phyloP scores from a whole-genome alignment of 2,329 filamentous ascomycete species.

The Colletotrichum eleusines region DNA sequence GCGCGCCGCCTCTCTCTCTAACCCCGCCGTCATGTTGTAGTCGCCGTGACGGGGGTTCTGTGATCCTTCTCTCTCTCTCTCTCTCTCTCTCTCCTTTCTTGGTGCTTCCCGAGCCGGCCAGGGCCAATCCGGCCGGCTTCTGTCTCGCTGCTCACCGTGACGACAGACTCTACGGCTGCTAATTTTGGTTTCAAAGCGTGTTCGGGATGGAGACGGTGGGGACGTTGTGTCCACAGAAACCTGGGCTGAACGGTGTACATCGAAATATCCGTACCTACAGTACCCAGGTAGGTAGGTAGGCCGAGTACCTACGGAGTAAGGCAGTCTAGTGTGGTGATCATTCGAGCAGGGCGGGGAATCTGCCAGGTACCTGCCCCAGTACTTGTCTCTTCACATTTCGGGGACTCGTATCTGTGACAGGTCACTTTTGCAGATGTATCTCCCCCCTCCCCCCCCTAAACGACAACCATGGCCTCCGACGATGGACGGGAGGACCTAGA shows the following conservation, averaged over 20 bases:
- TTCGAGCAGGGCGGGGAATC: slow-evolving; percentile 14
- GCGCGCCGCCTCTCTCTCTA: not conserved
- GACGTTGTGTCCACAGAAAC: not conserved
- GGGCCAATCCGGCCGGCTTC: slow-evolving; percentile 24
- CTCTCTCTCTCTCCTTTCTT: not conserved
- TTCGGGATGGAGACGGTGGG: slow-evolving; percentile 24
- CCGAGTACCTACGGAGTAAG: too few relatives aligned
- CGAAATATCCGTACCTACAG: too few relatives aligned
- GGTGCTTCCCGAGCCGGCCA: slow-evolving; percentile 27
- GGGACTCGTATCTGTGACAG: slow-evolving; percentile 21
- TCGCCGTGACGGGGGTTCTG: too few relatives aligned
- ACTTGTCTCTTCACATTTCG: slow-evolving; percentile 36
- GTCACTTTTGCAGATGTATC: slow-evolving; percentile 21
- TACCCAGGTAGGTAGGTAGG: too few relatives aligned
- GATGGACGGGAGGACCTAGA: not conserved
- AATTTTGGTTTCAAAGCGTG: slow-evolving; percentile 32
- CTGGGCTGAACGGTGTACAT: slow-evolving; percentile 1
- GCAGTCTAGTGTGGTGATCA: not conserved
- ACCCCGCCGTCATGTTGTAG: not conserved
- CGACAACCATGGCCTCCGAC: slow-evolving; percentile 26
- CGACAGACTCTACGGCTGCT: slow-evolving; percentile 29
- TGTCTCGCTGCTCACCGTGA: slow-evolving; percentile 34
- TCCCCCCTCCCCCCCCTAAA: not conserved
- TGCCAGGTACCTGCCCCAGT: slow-evolving; percentile 25
- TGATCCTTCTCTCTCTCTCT: not conserved